These are phyloP conservation scores for Marchantia paleacea DNA, from an alignment of 225 moss, liverwort and hornwort species.

Conservation along the genomic window DNA sequence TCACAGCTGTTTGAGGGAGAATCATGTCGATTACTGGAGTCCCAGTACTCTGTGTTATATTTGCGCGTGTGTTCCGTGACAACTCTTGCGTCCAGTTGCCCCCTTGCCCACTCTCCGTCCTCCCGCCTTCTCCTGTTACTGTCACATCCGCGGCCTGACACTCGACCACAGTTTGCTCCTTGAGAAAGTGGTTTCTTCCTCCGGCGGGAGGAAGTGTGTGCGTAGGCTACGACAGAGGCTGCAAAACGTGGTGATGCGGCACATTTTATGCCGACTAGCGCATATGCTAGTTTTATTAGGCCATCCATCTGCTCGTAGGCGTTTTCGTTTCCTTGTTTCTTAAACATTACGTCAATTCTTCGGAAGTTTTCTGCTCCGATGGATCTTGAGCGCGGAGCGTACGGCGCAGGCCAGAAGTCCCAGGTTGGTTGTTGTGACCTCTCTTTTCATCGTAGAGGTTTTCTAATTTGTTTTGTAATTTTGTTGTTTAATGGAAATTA, in stretches of 20 bases:
- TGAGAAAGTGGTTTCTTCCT: constrained; percentile 17
- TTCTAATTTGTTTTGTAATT: neutral
- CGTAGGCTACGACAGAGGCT: neutral
- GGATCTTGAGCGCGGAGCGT: constrained; percentile 36
- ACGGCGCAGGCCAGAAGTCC: constrained; percentile 17
- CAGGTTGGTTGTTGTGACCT: constrained; percentile 19
- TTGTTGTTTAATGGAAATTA: neutral
- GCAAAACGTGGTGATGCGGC: constrained; percentile 43
- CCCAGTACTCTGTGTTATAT: neutral
- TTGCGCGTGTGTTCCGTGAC: neutral
- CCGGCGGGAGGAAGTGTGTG: constrained; percentile 12
- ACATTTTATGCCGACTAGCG: constrained; percentile 45
- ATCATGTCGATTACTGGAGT: neutral
- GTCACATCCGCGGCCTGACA: neutral
- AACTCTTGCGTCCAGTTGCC: neutral
- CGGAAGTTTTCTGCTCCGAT: constrained; percentile 23
- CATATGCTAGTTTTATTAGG: constrained; percentile 51
- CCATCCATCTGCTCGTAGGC: constrained; percentile 47
- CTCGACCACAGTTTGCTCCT: neutral
- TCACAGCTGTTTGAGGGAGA: neutral
- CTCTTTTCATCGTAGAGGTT: neutral
- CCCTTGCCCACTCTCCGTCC: neutral
- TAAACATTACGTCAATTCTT: neutral
- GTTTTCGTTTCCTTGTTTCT: constrained; percentile 30
- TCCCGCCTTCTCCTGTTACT: neutral